Evolutionary conservation across 306 rosid genomes (phyloP), one percentile per base, ranked within the genome.

Genomic region (Aeschynomene evenia): DNA sequence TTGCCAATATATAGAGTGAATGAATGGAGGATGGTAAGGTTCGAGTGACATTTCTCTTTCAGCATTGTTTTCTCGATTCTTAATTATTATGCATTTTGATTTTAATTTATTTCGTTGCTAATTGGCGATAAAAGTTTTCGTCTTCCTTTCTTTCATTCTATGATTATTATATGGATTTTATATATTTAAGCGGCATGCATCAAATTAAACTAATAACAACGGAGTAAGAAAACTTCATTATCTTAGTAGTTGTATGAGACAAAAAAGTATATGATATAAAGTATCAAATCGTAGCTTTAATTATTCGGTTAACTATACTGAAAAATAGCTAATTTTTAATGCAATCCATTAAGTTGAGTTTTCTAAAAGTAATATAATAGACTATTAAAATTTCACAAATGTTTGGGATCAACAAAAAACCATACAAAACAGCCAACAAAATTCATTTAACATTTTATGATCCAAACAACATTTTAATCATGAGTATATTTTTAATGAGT

Each of bases 11-110:
- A n/a, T n/a, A n/a, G n/a, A n/a, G n/a, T n/a, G 11, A n/a, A 42
- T 56, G 33, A 31, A 43, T 4, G 51, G 52, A 12, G 48, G 66
- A 34, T 49, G 33, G 60, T 34, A 13, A 63, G 62, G 16, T 53
- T 63, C 57, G 3, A 46, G n/a, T 37, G 77, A 70, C 16, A 43
- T 57, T 48, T 48, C 48, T 52, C n/a, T 59, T 58, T 71, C 76
- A 71, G 23, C 43, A 23, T 54, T 23, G 73, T 49, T 36, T 29
- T 71, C 11, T n/a, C 40, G 19, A 3, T 34, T 24, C 20, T 18
- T 49, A 39, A 57, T 48, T 58, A 54, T 26, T 26, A 6, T 12
- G 20, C 57, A 37, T 40, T 63, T 73, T 51, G 34, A 55, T 56
- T 63, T 74, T 19, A 13, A 28, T 45, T 61, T 20, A 6, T 26